Percentiles rank a stretch among this genome's conserved stretches.
Conservation (phyloP, 1,284 basidiomycete species). For the Paramarasmius palmivorus region DNA sequence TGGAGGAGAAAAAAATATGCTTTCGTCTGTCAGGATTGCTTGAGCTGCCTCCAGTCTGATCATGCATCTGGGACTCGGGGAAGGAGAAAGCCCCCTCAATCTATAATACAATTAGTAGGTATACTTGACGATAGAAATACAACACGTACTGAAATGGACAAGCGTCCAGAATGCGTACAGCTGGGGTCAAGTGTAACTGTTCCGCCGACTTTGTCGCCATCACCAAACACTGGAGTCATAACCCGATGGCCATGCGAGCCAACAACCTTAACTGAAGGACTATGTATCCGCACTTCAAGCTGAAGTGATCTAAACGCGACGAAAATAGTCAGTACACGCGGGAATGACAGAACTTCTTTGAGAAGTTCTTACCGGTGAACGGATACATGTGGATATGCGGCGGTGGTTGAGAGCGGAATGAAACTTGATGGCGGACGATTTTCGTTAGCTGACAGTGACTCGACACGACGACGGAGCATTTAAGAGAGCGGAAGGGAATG, state of each 20-base stretch:
- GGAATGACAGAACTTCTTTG: background rate
- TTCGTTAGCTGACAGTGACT: conserved; percentile 10
- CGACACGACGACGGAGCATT: conserved; percentile 15
- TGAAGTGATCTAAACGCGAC: conserved; percentile 46
- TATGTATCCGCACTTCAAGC: conserved; percentile 60
- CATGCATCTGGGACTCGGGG: conserved; percentile 20
- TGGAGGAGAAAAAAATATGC: conserved; percentile 60
- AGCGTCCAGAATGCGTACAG: conserved; percentile 52
- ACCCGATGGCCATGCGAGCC: conserved; percentile 33
- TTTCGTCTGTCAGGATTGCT: conserved; percentile 34
- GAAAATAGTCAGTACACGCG: background rate
- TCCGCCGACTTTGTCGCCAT: conserved; percentile 60
- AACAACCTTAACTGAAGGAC: conserved; percentile 53
- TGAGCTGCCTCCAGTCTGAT: conserved; percentile 8
- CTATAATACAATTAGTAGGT: conserved; percentile 31
- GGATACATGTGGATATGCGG: conserved; percentile 40
- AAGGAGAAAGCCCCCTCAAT: conserved; percentile 66
- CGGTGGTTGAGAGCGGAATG: conserved; percentile 20
- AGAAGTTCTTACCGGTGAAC: conserved; percentile 43
- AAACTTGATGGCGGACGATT: conserved; percentile 20
- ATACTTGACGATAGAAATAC: conserved; percentile 1
- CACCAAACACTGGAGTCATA: conserved; percentile 58
- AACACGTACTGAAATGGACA: conserved; percentile 55
- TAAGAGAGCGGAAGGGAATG: background rate
- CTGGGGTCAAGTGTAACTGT: conserved; percentile 54